These are phyloP conservation scores for Xylaria acuta DNA, from an alignment of 495 filamentous ascomycete species.

Conservation along the genomic window DNA sequence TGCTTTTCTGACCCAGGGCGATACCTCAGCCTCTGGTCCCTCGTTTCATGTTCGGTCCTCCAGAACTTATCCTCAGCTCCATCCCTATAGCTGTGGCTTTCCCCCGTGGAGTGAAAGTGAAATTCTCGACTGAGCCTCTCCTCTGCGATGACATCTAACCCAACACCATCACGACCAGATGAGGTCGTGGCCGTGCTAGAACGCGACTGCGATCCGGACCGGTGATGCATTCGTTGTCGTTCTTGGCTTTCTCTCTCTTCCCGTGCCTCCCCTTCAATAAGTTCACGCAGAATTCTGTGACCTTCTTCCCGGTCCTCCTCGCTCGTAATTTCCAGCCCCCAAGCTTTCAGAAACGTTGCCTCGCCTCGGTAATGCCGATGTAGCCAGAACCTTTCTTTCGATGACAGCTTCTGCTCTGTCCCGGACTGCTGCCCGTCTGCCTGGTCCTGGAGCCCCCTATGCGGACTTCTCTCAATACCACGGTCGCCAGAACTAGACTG, in stretches of 20 bases:
- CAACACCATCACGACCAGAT: slow-evolving; percentile 3
- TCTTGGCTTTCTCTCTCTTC: slow-evolving; percentile 11
- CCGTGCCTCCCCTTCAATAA: slow-evolving; percentile 43
- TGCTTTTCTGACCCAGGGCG: slow-evolving; percentile 5
- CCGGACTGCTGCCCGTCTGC: background rate
- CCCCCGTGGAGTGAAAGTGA: background rate
- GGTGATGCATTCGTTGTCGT: slow-evolving; percentile 2
- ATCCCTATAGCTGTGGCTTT: background rate
- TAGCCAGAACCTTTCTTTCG: slow-evolving; percentile 48
- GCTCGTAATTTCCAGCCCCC: slow-evolving; percentile 47
- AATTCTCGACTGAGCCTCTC: slow-evolving; percentile 27
- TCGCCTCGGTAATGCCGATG: slow-evolving; percentile 52
- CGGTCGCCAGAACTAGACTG: slow-evolving; percentile 10
- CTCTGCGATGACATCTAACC: slow-evolving; percentile 25
- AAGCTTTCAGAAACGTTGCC: slow-evolving; percentile 47
- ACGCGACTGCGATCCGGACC: slow-evolving; percentile 19
- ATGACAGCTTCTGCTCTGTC: slow-evolving; percentile 21
- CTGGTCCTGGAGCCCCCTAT: background rate
- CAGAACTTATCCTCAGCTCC: slow-evolving; percentile 13
- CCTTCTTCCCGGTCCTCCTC: slow-evolving; percentile 44
- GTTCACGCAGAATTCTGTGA: slow-evolving; percentile 42
- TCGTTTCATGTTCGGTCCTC: background rate
- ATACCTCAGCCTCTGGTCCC: background rate
- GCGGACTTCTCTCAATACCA: slow-evolving; percentile 1
- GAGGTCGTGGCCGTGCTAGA: background rate